Percentiles rank a stretch among this genome's conserved stretches.
Conservation (phyloP, 441 rosid genomes). For the Isatis lusitanica region DNA sequence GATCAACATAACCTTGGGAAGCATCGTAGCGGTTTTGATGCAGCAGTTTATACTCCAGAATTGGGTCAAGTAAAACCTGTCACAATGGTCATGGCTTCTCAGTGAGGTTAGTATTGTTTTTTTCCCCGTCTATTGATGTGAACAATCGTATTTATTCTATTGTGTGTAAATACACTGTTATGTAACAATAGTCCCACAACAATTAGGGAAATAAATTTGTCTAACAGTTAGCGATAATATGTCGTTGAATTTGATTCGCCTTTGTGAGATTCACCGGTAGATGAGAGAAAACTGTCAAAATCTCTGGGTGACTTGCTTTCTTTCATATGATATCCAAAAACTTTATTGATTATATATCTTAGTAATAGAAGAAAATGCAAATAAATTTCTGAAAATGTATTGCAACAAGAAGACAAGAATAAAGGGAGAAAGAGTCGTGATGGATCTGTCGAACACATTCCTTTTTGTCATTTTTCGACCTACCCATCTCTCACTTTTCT, state of each 20-base stretch:
- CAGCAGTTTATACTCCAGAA: conserved; percentile 61
- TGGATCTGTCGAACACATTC: background rate
- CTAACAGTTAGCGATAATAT: background rate
- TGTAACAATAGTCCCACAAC: background rate
- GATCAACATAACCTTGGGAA: conserved; percentile 84
- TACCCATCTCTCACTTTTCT: background rate
- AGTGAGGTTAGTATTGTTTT: conserved; percentile 13
- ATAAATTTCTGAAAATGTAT: background rate
- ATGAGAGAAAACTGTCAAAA: background rate
- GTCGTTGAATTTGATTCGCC: background rate
- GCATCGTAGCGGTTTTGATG: conserved; percentile 79
- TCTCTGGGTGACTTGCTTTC: background rate
- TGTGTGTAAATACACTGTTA: conserved; percentile 14
- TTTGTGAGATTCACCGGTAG: background rate
- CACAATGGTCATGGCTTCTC: background rate
- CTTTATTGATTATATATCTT: background rate
- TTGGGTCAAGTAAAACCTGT: conserved; percentile 30
- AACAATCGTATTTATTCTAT: background rate
- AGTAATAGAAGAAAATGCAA: background rate
- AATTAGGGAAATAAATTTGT: background rate
- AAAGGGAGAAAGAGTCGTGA: background rate
- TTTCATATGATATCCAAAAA: background rate
- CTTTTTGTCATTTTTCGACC: background rate
- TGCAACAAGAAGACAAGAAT: background rate
- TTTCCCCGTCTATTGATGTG: background rate